Base-by-base conservation (phyloP, 2,329 filamentous ascomycete species). In the Fusarium sp. region DNA sequence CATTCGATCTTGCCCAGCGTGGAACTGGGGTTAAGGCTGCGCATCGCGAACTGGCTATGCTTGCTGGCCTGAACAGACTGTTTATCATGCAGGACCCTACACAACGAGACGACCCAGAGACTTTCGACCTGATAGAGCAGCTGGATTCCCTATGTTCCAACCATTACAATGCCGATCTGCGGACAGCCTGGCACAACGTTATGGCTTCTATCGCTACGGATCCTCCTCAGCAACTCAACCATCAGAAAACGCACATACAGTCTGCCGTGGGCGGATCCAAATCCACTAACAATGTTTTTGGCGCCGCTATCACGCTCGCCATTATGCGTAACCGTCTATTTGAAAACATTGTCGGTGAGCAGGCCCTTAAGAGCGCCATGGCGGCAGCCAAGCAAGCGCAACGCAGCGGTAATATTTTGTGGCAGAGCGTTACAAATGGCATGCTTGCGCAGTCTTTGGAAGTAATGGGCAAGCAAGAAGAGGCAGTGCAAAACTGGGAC, bases 251-350 rank as follows among this genome's bases (percentile, higher is more conserved):
- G 40, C 89, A 91, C 74, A 90, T 98, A 55, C 90, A 93, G 64
- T 85, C 86, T 39, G 92, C 94, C 3, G 86, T 97, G 42, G 86
- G 87, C 39, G 88, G 89, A 4, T 91, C 92, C 14, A 91, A 91
- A 68, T 83, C 84, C 9, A 90, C 91, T 10, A 85, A 85, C 56
- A 97, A 97, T 77, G 88, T 88, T 31, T 92, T 97, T 69, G 91
- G 95, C 55, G 86, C 94, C n/a, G 91, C 91, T 48, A 92, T 98
- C 68, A 90, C 92, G 7, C 87, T 98, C 62, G 94, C 90, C 71
- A 90, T 96, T 69, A 97, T 98, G 92, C 91, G 92, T 53, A 90
- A 87, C 75, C 88, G 90, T 52, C 92, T 97, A 74, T 98, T 95
- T 78, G 90, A 91, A 45, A 91, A 92, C 62, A 91, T 95, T 15